Evolutionary conservation across 345 rosid species (phyloP).

Genomic region (Psidium guajava): DNA sequence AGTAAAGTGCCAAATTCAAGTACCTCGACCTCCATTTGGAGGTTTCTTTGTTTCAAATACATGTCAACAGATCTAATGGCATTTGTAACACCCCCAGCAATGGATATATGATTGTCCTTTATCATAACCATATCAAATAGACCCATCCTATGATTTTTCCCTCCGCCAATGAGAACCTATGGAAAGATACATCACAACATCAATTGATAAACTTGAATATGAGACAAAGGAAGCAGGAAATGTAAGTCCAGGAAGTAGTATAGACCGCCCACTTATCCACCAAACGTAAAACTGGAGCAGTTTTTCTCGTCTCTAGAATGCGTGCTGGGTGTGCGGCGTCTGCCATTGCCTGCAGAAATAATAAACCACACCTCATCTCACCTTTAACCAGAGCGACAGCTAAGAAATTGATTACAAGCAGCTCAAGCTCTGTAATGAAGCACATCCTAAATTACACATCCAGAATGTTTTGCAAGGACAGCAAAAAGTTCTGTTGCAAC

Average conservation of each 20-base stretch:
- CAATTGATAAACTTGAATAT: slow-evolving; percentile 7
- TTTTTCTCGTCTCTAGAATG: slow-evolving; percentile 90
- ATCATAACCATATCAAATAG: slow-evolving; percentile 97
- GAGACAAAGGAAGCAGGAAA: background rate
- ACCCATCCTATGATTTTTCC: slow-evolving; percentile 90
- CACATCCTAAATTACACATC: background rate
- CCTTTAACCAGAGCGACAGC: background rate
- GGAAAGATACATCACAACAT: slow-evolving; percentile 9
- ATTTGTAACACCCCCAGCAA: slow-evolving; percentile 73
- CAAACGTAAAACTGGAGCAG: slow-evolving; percentile 85
- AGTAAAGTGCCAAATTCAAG: background rate
- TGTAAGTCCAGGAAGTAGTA: slow-evolving; percentile 12
- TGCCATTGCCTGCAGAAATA: slow-evolving; percentile 69
- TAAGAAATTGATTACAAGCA: background rate
- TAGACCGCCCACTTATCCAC: slow-evolving; percentile 96
- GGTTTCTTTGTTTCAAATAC: slow-evolving; percentile 52
- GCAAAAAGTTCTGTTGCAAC: background rate
- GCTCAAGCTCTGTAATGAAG: background rate
- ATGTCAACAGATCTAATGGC: slow-evolving; percentile 69
- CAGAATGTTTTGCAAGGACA: background rate
- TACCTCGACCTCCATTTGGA: slow-evolving; percentile 95
- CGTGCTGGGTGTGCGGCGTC: slow-evolving; percentile 82
- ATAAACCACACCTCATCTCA: background rate
- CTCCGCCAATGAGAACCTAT: slow-evolving; percentile 95
- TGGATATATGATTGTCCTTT: slow-evolving; percentile 94